A percentile compares a stretch with the other conserved stretches of the same genome.
Evolutionary conservation across 2,329 filamentous ascomycete species (phyloP).

Genomic region (Colletotrichum theobromicola): DNA sequence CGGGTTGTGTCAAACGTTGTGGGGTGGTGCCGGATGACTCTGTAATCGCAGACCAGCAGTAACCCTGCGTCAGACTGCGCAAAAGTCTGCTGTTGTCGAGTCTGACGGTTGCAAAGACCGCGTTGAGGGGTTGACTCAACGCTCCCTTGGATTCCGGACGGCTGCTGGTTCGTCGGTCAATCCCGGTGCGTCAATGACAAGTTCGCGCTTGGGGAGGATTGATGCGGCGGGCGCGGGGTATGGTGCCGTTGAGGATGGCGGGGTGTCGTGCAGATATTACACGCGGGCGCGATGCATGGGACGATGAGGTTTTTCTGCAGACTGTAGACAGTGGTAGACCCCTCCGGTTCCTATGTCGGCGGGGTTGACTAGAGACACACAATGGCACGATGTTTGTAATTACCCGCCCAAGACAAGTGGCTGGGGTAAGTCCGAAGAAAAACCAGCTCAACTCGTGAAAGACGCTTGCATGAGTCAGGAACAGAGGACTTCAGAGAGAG

Average conservation of each 20-base stretch:
- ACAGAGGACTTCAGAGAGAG: neutral
- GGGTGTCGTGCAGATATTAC: neutral
- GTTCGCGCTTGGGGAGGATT: neutral
- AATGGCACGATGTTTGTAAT: conserved; percentile 8
- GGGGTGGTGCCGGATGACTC: neutral
- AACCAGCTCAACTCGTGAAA: neutral
- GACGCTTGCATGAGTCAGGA: conserved; percentile 2
- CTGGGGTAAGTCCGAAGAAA: neutral
- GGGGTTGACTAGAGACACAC: neutral
- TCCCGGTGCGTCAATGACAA: neutral
- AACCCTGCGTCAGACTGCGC: neutral
- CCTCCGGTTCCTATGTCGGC: conserved; percentile 8
- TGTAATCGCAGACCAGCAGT: neutral
- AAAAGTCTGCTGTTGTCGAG: neutral
- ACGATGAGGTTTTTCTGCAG: neutral
- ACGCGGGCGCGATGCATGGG: neutral
- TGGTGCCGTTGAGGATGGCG: neutral
- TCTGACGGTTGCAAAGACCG: neutral
- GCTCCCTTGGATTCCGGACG: neutral
- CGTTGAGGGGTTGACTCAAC: neutral
- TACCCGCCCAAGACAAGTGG: neutral
- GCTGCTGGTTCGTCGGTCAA: neutral
- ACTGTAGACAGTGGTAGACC: neutral
- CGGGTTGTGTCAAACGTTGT: neutral
- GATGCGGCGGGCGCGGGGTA: neutral